Evolutionary conservation across 176 grass and related monocot genomes (phyloP).

Genomic region (Secale cereale): DNA sequence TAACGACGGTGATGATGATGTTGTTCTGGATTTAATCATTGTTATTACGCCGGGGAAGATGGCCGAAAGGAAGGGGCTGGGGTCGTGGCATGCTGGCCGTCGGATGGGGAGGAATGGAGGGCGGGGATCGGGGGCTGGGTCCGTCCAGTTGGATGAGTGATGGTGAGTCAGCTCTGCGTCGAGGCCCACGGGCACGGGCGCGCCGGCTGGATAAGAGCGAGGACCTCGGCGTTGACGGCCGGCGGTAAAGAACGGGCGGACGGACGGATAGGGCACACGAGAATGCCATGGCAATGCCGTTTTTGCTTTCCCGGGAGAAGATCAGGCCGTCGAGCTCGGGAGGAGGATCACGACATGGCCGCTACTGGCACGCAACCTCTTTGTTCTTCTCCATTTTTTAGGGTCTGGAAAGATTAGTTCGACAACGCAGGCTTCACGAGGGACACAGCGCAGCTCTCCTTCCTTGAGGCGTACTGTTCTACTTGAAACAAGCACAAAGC

Average conservation of each 20-base stretch:
- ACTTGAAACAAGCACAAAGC: background rate
- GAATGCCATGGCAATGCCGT: background rate
- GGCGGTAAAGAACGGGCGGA: background rate
- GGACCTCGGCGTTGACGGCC: constrained; percentile 34
- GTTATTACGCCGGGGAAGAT: background rate
- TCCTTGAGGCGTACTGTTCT: background rate
- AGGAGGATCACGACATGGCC: background rate
- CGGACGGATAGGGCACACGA: background rate
- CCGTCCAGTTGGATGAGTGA: background rate
- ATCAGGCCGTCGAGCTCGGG: background rate
- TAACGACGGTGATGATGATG: constrained; percentile 17
- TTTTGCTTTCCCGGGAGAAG: background rate
- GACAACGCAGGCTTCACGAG: background rate
- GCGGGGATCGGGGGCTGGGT: background rate
- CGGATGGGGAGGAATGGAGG: background rate
- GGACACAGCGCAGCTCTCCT: background rate
- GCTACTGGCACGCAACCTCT: background rate
- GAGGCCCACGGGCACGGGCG: background rate
- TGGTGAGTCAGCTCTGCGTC: constrained; percentile 28
- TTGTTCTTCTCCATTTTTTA: background rate
- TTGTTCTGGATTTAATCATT: background rate
- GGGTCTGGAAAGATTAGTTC: background rate
- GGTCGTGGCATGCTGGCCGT: background rate
- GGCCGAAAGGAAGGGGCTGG: background rate
- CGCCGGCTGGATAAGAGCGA: background rate